phyloP scores from a whole-genome alignment of 768 basidiomycete species.

The Agrocybe chaxingu region DNA sequence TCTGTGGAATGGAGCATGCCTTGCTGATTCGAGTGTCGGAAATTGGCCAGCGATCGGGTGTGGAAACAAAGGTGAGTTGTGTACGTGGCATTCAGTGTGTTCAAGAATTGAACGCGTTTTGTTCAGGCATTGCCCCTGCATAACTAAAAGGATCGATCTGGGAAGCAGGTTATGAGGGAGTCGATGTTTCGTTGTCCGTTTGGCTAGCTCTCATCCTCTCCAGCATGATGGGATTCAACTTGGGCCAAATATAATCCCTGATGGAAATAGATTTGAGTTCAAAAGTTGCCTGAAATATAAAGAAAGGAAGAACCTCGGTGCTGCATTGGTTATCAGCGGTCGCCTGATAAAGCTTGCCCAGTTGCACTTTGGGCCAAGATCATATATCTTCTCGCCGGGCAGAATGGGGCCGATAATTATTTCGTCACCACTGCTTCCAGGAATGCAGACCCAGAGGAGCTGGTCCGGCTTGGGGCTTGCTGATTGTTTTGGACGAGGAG shows the following conservation, averaged over 20 bases:
- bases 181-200: background rate
- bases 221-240: conserved; percentile 31
- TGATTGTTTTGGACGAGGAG: background rate
- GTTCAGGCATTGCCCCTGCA: conserved; percentile 18
- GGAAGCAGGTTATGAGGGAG: no score
- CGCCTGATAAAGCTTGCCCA: conserved; percentile 18
- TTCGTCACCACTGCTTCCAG: background rate
- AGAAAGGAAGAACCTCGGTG: conserved; percentile 10
- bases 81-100: background rate
- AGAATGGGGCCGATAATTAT: conserved; percentile 15
- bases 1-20: conserved; percentile 48
- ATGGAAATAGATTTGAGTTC: conserved; percentile 9
- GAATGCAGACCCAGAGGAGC: conserved; percentile 23
- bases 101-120: conserved; percentile 1
- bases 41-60: conserved; percentile 53
- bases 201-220: conserved; percentile 20
- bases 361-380: conserved; percentile 31
- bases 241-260: conserved; percentile 32
- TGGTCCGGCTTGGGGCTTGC: background rate
- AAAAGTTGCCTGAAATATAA: background rate
- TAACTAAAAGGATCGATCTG: background rate
- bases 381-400: conserved; percentile 32
- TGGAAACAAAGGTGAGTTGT: conserved; percentile 46
- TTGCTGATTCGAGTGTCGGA: conserved; percentile 43
- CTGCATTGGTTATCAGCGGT: conserved; percentile 17